A percentile compares a stretch with the other conserved stretches of the same genome.
These are phyloP conservation scores for Casuarina glauca DNA, from an alignment of 306 rosid genomes.

Conservation along the genomic window DNA sequence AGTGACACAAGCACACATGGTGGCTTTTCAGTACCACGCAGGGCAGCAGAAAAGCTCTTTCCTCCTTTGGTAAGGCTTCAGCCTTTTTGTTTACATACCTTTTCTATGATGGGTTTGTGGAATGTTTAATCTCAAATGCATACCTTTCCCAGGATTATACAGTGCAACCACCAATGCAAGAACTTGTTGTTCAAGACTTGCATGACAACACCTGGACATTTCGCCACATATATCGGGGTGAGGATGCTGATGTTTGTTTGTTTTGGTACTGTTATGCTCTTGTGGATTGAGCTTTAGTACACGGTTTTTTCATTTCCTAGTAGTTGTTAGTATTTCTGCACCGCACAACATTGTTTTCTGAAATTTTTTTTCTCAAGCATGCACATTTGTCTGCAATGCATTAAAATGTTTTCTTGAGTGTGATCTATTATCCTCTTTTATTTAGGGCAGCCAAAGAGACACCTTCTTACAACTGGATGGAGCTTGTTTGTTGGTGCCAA, in stretches of 20 bases:
- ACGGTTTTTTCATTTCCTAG: background rate
- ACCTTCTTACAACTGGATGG: constrained; percentile 99
- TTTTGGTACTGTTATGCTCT: background rate
- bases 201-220: constrained; percentile 90
- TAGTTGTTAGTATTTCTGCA: background rate
- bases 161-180: constrained; percentile 91
- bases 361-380: background rate
- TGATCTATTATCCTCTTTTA: constrained; percentile 8
- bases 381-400: constrained; percentile 3
- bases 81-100: background rate
- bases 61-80: constrained; percentile 65
- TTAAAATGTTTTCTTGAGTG: background rate
- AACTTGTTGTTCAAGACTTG: constrained; percentile 86
- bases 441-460: constrained; percentile 95
- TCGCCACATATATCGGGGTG: constrained; percentile 92
- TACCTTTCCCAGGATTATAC: constrained; percentile 66
- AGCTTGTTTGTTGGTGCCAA: constrained; percentile 85
- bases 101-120: background rate
- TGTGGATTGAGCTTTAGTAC: background rate
- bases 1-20: constrained; percentile 98
- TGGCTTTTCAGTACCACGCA: constrained; percentile 89
- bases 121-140: background rate
- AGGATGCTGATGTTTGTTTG: constrained; percentile 19
- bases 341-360: background rate
- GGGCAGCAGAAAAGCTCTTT: constrained; percentile 95